phyloP scores from a whole-genome alignment of 2,329 filamentous ascomycete species.

The Thielaviopsis ethacetica region DNA sequence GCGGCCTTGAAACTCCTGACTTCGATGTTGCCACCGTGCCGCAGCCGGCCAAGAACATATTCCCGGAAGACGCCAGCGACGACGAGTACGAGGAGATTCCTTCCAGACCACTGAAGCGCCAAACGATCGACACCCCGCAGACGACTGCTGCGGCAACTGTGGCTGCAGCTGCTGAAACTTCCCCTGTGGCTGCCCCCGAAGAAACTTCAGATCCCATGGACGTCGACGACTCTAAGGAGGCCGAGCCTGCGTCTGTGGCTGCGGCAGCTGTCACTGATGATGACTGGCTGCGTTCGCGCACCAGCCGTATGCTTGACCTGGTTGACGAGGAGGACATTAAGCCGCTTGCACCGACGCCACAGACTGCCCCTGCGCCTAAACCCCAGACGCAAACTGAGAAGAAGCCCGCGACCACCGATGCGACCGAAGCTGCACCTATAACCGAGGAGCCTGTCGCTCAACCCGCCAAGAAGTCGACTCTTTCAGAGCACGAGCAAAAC shows the following conservation, averaged over 20 bases:
- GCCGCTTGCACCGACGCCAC: conserved; percentile 7
- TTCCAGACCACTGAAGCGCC: conserved; percentile 17
- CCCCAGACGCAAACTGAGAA: conserved; percentile 12
- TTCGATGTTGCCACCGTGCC: conserved; percentile 2
- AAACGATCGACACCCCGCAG: conserved; percentile 10
- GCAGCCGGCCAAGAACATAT: conserved; percentile 18
- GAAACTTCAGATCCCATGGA: background rate
- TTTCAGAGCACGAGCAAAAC: conserved; percentile 22
- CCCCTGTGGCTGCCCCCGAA: conserved; percentile 46
- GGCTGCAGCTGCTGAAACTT: conserved; percentile 52
- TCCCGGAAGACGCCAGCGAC: conserved; percentile 46
- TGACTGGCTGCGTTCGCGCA: conserved; percentile 84
- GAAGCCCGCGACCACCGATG: background rate
- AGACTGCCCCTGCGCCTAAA: background rate
- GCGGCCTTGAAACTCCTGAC: conserved; percentile 7
- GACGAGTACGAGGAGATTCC: conserved; percentile 58
- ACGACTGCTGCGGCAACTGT: conserved; percentile 10
- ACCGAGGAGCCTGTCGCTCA: background rate
- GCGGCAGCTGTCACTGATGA: conserved; percentile 47
- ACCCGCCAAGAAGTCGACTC: background rate
- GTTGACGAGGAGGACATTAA: conserved; percentile 52
- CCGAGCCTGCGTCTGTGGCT: background rate
- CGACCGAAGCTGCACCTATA: background rate
- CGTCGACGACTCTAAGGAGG: conserved; percentile 6
- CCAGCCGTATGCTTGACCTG: conserved; percentile 70